Conservation (phyloP, 2,329 filamentous ascomycete species). For the Botrytis pseudocinerea region DNA sequence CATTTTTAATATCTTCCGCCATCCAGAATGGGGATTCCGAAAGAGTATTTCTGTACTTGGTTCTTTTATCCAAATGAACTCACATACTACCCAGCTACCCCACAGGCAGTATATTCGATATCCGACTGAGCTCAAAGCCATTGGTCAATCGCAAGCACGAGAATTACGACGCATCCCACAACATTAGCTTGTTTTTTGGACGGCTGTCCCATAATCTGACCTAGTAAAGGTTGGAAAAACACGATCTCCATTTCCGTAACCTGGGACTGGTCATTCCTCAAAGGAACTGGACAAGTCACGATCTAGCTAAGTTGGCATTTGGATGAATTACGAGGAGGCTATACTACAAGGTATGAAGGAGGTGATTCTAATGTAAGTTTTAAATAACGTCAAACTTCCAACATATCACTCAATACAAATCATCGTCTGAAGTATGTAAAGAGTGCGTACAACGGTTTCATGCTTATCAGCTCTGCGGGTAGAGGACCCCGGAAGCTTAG, state of each 20-base stretch:
- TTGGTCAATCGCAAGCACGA: not conserved
- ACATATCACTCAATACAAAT: not conserved
- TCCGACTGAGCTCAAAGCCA: not conserved
- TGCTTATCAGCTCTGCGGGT: conserved; percentile 5
- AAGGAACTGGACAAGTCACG: not conserved
- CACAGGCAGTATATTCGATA: not conserved
- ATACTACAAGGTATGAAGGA: not conserved
- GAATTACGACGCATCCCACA: not conserved
- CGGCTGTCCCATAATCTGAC: not conserved
- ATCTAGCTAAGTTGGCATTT: not conserved
- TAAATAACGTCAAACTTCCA: not conserved
- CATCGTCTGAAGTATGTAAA: not conserved
- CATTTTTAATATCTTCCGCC: not conserved
- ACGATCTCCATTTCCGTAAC: not conserved
- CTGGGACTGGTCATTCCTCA: no score
- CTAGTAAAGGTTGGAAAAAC: not conserved
- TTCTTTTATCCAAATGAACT: not conserved
- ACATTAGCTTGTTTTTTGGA: not conserved
- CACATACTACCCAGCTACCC: not conserved
- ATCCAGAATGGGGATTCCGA: not conserved
- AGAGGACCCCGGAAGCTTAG: not conserved
- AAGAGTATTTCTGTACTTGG: not conserved
- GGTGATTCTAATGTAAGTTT: not conserved
- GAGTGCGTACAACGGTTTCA: not conserved
- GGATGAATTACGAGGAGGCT: not conserved